phyloP scores from a whole-genome alignment of 352 stramenopile species.

The Globisporangium emineosum region DNA sequence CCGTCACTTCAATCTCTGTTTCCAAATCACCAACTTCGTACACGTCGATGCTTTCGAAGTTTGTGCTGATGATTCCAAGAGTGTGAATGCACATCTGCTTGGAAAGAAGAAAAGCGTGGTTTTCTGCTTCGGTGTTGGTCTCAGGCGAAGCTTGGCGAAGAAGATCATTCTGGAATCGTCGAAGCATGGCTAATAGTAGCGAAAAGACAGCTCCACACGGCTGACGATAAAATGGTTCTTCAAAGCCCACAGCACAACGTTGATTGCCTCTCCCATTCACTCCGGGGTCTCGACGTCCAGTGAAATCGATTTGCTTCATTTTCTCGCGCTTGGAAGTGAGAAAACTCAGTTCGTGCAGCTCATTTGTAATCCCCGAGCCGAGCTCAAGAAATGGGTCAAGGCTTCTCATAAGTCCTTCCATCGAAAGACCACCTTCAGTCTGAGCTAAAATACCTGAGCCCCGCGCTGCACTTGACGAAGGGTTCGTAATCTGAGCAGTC shows the following conservation, averaged over 20 bases:
- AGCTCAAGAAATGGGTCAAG: conserved; percentile 19
- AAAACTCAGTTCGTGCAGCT: conserved; percentile 14
- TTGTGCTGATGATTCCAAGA: conserved; percentile 58
- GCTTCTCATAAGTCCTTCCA: conserved; percentile 6
- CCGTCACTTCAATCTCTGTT: conserved; percentile 36
- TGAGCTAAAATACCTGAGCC: neutral
- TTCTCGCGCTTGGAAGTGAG: conserved; percentile 11
- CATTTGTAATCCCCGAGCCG: conserved; percentile 20
- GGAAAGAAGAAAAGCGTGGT: neutral
- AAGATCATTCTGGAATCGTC: conserved; percentile 24
- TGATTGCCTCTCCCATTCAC: neutral
- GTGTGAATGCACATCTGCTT: conserved; percentile 31
- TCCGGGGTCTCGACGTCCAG: neutral
- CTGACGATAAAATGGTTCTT: conserved; percentile 77
- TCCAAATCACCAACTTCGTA: conserved; percentile 46
- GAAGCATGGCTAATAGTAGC: conserved; percentile 50
- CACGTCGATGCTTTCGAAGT: conserved; percentile 57
- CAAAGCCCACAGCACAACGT: conserved; percentile 36
- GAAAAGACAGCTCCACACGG: conserved; percentile 52
- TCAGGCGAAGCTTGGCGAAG: neutral
- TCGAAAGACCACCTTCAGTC: neutral
- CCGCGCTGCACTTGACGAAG: neutral
- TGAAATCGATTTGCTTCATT: neutral
- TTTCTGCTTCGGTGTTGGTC: neutral
- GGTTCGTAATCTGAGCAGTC: neutral